Base-by-base conservation (phyloP, 2,329 filamentous ascomycete genomes). In the Huntiella bhutanensis region DNA sequence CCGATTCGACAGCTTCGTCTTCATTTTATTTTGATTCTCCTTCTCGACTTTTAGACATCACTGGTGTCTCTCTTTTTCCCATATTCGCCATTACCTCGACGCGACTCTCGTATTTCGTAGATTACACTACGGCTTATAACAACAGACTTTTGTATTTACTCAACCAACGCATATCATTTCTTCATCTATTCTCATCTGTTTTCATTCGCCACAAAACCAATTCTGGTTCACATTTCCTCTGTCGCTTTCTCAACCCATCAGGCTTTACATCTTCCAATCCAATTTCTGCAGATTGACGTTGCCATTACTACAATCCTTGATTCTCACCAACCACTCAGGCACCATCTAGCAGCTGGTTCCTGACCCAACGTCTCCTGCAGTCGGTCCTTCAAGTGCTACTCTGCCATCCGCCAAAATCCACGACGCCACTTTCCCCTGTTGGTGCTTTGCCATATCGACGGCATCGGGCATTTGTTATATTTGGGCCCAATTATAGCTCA, bases 261-360 rank as follows among this genome's bases (percentile, higher is more conserved):
- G 34, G 12, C 34, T 36, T 36, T 4, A 13, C 7, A n/a, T 40
- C 40, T n/a, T 41, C 38, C 8, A n/a, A 22, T 41, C 37, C 33
- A 11, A 13, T 28, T 28, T 36, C 22, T 41, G 11, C 7, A 39
- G 11, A 13, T 37, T 36, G n/a, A 5, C 12, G n/a, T 16, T 45
- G 17, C 22, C 33, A 38, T 22, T n/a, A 33, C 10, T 45, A 15
- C 19, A n/a, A 6, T 17, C 28, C 41, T 17, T 43, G n/a, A 35
- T 15, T 6, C 41, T 12, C 33, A 11, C 32, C 12, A 12, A 19
- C n/a, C 11, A 10, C 15, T 12, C 28, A 36, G 33, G 22, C 42
- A 35, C 17, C 15, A 40, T 13, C n/a, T 43, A 43, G 15, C 32
- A 34, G 4, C 10, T 43, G 41, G 41, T 43, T 43, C 41, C 41